phyloP scores from a whole-genome alignment of 768 basidiomycete genomes.

The Leccinum aurantiacum region DNA sequence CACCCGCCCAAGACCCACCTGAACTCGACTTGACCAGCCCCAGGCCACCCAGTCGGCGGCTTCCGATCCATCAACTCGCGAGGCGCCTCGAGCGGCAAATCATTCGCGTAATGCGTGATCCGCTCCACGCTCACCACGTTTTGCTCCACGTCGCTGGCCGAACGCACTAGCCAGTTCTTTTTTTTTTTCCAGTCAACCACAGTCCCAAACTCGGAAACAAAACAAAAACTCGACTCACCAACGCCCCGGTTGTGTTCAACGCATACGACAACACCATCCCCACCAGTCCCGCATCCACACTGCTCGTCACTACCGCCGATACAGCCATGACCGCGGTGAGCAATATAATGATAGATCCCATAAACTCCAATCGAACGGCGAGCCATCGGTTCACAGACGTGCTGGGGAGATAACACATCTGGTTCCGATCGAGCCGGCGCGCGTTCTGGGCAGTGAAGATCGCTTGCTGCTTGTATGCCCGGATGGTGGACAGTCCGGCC shows the following conservation, averaged over 20 bases:
- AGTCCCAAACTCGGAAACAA: background rate
- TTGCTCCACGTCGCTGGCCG: conserved; percentile 86
- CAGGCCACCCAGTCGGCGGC: conserved; percentile 67
- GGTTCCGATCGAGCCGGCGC: conserved; percentile 79
- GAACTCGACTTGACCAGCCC: conserved; percentile 72
- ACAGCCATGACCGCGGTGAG: conserved; percentile 67
- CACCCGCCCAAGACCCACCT: conserved; percentile 38
- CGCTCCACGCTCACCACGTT: conserved; percentile 90
- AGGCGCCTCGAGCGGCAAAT: conserved; percentile 72
- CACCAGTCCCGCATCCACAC: conserved; percentile 85
- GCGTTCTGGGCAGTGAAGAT: conserved; percentile 70
- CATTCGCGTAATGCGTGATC: conserved; percentile 72
- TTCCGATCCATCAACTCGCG: conserved; percentile 61
- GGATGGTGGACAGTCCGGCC: conserved; percentile 77
- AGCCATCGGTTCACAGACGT: conserved; percentile 83
- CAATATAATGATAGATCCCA: conserved; percentile 79
- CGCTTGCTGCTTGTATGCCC: conserved; percentile 71
- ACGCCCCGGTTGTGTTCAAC: conserved; percentile 74
- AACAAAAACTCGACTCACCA: conserved; percentile 47
- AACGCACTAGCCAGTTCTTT: conserved; percentile 77
- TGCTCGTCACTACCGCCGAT: conserved; percentile 66
- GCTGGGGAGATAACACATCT: conserved; percentile 73
- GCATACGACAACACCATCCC: conserved; percentile 86
- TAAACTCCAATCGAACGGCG: conserved; percentile 78
- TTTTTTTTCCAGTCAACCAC: conserved; percentile 22